Evolutionary conservation across 106 monocot species (phyloP), one percentile per base, ranked within the genome.

Genomic region (Platanthera guangdongensis): DNA sequence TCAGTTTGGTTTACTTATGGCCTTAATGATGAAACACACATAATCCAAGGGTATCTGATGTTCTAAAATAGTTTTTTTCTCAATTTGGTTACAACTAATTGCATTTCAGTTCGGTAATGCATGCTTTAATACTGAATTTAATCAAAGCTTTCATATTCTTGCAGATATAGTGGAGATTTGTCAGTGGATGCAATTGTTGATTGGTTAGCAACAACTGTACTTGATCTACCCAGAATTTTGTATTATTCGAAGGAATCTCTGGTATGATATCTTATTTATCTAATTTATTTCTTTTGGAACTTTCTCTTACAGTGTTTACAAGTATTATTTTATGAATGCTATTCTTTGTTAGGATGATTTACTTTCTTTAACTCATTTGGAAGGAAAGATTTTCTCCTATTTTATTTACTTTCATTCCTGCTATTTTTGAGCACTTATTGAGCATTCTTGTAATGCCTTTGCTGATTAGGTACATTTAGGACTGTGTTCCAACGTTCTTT

Each of bases 201-300:
- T 81, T 99, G 99, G 99, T 81, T 90, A 74, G 88, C 90, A 74
- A 90, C 94, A 71, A 68, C 68, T 81, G 74, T 99, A 73, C 90
- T 99, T 80, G 86, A 83, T 71, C 86, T 92, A 71, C 99, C 99
- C 82, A 94, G 86, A 46, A 94, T 99, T 74, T 77, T 84, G 75
- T 99, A 99, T 76, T 90, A 90, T 78, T 88, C 94, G 39, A 99
- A 90, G 76, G 94, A 94, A 65, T 76, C 94, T 74, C 67, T 94
- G 89, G 99, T 99, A 84, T 80, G 48, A 10, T 74, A 53, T 75
- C 6, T 39, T 39, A 39, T 71, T 52, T 64, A 16, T 54, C 48
- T 12, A 13, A 49, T 73, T 50, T 21, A 11, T 65, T 30, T 11
- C 32, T 30, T 4, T 65, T 32, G 25, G 32, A 65, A 32, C 32